Conservation (phyloP, 805 yeast genomes). For the Candida nanaspora region DNA sequence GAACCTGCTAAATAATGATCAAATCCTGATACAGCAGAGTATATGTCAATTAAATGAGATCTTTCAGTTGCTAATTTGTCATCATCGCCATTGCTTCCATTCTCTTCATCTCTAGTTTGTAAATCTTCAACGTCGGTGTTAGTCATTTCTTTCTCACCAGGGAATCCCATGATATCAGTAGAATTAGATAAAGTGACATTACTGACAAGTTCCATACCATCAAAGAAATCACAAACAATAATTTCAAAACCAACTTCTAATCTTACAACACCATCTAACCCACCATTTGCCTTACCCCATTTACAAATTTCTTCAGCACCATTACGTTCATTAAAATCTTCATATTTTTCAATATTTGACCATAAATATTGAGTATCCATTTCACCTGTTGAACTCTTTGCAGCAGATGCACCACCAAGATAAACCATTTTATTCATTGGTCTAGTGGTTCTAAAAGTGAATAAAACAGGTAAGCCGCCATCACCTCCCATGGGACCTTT, state of each 20-base stretch:
- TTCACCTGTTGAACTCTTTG: conserved; percentile 45
- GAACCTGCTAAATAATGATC: conserved; percentile 42
- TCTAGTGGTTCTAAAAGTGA: conserved; percentile 39
- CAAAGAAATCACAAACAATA: conserved; percentile 56
- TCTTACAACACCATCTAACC: conserved; percentile 50
- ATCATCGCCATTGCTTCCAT: not conserved
- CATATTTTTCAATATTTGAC: conserved; percentile 25
- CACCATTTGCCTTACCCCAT: conserved; percentile 44
- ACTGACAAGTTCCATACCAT: conserved; percentile 35
- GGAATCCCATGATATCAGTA: conserved; percentile 32
- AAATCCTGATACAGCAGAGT: conserved; percentile 28
- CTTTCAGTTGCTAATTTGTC: conserved; percentile 11
- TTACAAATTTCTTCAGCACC: conserved; percentile 46
- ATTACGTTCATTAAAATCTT: conserved; percentile 31
- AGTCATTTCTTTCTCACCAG: conserved; percentile 17
- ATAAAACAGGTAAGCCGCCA: conserved; percentile 17
- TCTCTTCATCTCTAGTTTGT: not conserved
- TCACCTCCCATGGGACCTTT: too few relatives aligned
- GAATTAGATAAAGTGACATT: conserved; percentile 33
- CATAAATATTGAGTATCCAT: conserved; percentile 51
- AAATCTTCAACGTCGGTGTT: not conserved
- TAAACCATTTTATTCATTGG: conserved; percentile 44
- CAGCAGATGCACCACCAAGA: conserved; percentile 68
- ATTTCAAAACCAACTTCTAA: conserved; percentile 57
- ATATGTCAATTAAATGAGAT: conserved; percentile 17